Conservation (phyloP, 129 eudicot genomes). For the Ambrosia artemisiifolia region DNA sequence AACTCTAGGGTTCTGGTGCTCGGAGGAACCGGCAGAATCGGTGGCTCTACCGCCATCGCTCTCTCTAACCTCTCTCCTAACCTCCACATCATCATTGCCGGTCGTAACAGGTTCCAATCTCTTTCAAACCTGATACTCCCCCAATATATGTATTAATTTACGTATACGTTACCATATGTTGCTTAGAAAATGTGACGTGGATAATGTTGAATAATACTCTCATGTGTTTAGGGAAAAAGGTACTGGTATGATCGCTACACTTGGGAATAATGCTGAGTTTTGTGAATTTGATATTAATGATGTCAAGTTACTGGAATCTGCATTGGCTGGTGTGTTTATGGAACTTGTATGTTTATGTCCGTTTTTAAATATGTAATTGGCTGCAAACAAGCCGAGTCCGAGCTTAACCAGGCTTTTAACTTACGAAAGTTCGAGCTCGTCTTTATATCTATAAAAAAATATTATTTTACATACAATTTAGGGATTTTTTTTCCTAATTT, state of each 20-base stretch:
- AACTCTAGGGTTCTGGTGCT: slow-evolving; percentile 64
- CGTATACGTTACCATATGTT: background rate
- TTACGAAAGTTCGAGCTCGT: no score
- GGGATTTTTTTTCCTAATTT: no score
- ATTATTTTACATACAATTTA: no score
- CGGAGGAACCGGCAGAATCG: slow-evolving; percentile 96
- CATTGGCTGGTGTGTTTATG: slow-evolving; percentile 49
- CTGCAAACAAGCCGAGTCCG: no score
- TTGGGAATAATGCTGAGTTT: slow-evolving; percentile 66
- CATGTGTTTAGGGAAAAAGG: slow-evolving; percentile 76
- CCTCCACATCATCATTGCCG: slow-evolving; percentile 65
- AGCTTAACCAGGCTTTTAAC: no score
- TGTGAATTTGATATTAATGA: slow-evolving; percentile 63
- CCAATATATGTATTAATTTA: no score
- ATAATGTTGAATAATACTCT: background rate
- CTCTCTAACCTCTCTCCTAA: slow-evolving; percentile 71
- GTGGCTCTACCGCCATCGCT: slow-evolving; percentile 90
- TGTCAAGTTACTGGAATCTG: slow-evolving; percentile 45
- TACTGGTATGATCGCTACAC: slow-evolving; percentile 61
- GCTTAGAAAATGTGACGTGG: background rate
- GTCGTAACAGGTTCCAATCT: slow-evolving; percentile 62
- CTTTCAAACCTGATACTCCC: background rate
- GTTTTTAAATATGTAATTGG: no score
- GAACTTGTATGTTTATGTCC: background rate
- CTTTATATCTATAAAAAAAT: no score